Percentiles rank a stretch among this genome's conserved stretches.
phyloP scores from a whole-genome alignment of 495 filamentous ascomycete species.

The Daldinia concentrica region DNA sequence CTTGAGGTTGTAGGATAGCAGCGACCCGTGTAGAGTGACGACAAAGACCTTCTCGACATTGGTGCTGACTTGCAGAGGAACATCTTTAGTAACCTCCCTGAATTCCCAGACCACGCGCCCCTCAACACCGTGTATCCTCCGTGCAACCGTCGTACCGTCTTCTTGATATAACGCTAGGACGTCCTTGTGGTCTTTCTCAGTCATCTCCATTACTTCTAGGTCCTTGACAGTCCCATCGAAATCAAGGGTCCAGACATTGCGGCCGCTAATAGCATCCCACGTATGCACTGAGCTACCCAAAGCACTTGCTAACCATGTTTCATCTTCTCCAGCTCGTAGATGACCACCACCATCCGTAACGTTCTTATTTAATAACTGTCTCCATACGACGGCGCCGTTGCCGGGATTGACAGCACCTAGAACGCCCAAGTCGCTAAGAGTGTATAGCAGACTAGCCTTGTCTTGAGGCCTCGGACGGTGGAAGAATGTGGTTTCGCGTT shows the following conservation, averaged over 20 bases:
- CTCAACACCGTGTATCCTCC: constrained; percentile 73
- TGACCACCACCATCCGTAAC: constrained; percentile 59
- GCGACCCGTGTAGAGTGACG: constrained; percentile 74
- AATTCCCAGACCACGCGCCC: constrained; percentile 84
- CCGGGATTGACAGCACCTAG: constrained; percentile 90
- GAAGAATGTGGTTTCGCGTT: constrained; percentile 89
- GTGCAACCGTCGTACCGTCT: constrained; percentile 64
- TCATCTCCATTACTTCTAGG: constrained; percentile 80
- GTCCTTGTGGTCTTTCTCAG: constrained; percentile 71
- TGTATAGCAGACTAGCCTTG: constrained; percentile 90
- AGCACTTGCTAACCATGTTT: constrained; percentile 76
- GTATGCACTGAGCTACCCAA: constrained; percentile 71
- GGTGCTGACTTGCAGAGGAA: constrained; percentile 81
- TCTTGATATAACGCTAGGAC: constrained; percentile 74
- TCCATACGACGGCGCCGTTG: constrained; percentile 85
- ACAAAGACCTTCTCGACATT: constrained; percentile 78
- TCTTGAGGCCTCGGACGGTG: constrained; percentile 82
- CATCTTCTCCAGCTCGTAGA: constrained; percentile 75
- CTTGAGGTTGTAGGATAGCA: constrained; percentile 75
- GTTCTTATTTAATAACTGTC: constrained; percentile 68
- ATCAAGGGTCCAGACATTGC: constrained; percentile 74
- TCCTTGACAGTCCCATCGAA: constrained; percentile 72
- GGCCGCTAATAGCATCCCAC: constrained; percentile 87
- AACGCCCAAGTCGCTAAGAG: constrained; percentile 80
- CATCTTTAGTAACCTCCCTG: constrained; percentile 70